phyloP scores from a whole-genome alignment of 2,329 filamentous ascomycete genomes.

The Fusarium setosum region DNA sequence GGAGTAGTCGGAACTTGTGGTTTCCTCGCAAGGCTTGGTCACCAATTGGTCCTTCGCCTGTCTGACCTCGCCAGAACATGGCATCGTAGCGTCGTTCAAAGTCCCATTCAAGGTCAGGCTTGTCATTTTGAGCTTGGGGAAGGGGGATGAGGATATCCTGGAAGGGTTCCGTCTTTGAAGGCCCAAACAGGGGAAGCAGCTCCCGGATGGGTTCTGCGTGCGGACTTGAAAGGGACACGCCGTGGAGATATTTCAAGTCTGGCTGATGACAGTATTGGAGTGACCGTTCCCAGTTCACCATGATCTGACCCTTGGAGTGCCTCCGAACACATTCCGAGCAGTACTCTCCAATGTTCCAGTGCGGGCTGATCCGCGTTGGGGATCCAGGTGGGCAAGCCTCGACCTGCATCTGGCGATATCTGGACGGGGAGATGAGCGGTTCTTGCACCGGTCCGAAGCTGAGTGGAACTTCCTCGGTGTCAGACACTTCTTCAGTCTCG shows the following conservation, averaged over 20 bases:
- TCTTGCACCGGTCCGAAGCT: not conserved
- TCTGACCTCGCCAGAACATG: conserved; percentile 81
- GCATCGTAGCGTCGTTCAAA: conserved; percentile 73
- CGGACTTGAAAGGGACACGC: conserved; percentile 76
- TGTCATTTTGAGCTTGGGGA: conserved; percentile 54
- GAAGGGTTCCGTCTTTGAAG: conserved; percentile 78
- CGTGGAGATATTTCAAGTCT: conserved; percentile 78
- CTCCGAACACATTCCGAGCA: conserved; percentile 72
- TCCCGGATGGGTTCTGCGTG: conserved; percentile 70
- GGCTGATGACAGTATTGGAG: conserved; percentile 81
- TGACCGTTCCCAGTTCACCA: conserved; percentile 73
- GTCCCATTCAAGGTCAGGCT: conserved; percentile 54
- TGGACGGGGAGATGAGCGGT: conserved; percentile 36
- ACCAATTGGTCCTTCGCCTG: conserved; percentile 64
- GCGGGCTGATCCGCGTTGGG: conserved; percentile 65
- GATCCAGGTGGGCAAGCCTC: conserved; percentile 73
- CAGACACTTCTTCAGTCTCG: not conserved
- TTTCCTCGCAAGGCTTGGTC: conserved; percentile 71
- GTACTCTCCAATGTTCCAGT: conserved; percentile 73
- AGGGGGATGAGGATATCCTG: conserved; percentile 81
- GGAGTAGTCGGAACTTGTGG: conserved; percentile 77
- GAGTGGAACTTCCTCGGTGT: not conserved
- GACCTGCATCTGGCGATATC: conserved; percentile 56
- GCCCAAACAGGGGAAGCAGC: conserved; percentile 80
- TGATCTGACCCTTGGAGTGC: conserved; percentile 75